Conservation (phyloP, 2,329 filamentous ascomycete genomes). For the Aquanectria penicillioides region DNA sequence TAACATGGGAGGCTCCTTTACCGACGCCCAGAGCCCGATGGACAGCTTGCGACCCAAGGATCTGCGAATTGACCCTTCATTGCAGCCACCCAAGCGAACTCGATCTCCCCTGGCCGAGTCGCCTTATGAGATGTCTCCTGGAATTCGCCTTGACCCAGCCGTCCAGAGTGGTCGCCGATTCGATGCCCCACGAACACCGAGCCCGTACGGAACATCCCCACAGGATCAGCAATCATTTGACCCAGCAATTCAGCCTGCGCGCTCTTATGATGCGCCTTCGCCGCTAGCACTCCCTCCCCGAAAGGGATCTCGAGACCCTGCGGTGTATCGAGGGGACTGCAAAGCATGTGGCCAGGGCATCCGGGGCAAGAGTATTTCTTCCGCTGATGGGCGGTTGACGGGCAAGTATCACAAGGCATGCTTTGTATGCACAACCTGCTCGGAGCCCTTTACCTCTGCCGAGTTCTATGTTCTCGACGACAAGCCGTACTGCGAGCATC, state of each 20-base stretch:
- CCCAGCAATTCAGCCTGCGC: constrained; percentile 21
- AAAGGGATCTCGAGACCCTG: constrained; percentile 52
- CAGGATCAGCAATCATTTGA: constrained; percentile 27
- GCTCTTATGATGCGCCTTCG: constrained; percentile 16
- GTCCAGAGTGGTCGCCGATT: constrained; percentile 32
- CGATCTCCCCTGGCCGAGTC: constrained; percentile 42
- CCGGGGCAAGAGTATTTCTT: constrained; percentile 91
- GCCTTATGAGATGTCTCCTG: constrained; percentile 40
- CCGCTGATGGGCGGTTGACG: constrained; percentile 89
- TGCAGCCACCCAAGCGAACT: constrained; percentile 38
- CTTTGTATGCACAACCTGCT: constrained; percentile 90
- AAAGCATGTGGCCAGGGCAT: constrained; percentile 84
- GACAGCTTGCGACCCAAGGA: constrained; percentile 44
- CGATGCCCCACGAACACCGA: constrained; percentile 24
- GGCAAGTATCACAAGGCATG: constrained; percentile 96
- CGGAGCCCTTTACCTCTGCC: constrained; percentile 81
- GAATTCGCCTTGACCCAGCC: constrained; percentile 34
- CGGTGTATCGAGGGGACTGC: constrained; percentile 76
- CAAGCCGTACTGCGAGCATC: constrained; percentile 87
- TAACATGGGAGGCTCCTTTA: constrained; percentile 63
- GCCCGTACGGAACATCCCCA: constrained; percentile 30
- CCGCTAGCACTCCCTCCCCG: constrained; percentile 38
- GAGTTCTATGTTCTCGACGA: constrained; percentile 94
- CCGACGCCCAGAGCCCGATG: constrained; percentile 65
- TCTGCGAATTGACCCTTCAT: constrained; percentile 47